Evolutionary conservation across 345 rosid genomes (phyloP), one percentile per base, ranked within the genome.

Genomic region (Heritiera fomes): DNA sequence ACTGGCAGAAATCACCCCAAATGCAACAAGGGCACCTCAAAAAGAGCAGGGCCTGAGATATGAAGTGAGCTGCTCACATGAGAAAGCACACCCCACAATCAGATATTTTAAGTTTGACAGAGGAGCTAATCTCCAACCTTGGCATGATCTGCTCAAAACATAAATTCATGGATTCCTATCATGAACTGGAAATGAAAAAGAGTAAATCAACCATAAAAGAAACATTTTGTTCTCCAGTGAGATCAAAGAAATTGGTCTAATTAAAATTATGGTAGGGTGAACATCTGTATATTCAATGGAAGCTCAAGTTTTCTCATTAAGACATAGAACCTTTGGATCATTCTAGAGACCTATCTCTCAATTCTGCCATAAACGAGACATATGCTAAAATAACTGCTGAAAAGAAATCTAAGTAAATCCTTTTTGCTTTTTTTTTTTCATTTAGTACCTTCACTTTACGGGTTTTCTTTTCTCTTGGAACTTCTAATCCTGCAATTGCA

Each of bases 381-480:
- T 28, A 43, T 43, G 52, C 72, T 47, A 17, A 46, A 47, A 47
- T 23, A 69, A 69, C 58, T 12, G 1, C 56, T 56, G 23, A 69
- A 34, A 15, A 47, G 20, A 67, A 67, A 67, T 45, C 52, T 67
- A 67, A 43, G 52, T 15, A 67, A 32, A 67, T 67, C 4, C 43
- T 13, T 45, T 63, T 6, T 30, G 49, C 28, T 11, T 6, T 75
- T 50, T 30, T 63, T 49, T 12, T 13, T 71, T 43, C 38, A 1
- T 34, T 34, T 71, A 80, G 75, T 86, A 91, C 98, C 99, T 93
- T 94, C 69, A 80, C 77, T 87, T 88, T 97, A 75, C 91, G 98
- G 12, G 83, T 83, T 88, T 90, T 97, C 85, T 87, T 93, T 83
- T 91, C 99, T 87, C 92, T 90, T 76, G 87, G 93, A 71, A 72